Percentiles rank a stretch among this genome's conserved stretches.
These are phyloP conservation scores for Yamadazyma dendronema DNA, from an alignment of 1,139 yeast genomes.

Conservation along the genomic window DNA sequence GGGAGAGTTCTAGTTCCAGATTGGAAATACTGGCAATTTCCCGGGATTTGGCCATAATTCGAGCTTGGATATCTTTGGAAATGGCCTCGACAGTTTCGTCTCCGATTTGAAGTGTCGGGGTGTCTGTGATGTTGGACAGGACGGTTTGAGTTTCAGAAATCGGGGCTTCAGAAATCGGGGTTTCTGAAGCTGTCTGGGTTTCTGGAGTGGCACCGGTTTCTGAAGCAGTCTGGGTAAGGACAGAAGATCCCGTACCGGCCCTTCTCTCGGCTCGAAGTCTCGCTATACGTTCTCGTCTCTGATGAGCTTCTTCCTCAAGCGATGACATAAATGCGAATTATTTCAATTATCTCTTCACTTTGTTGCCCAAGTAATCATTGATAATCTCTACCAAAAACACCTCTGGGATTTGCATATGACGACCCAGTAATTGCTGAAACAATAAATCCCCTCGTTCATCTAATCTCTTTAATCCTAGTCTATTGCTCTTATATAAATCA, in stretches of 20 bases:
- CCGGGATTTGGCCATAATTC: constrained; percentile 19
- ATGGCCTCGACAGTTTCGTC: constrained; percentile 30
- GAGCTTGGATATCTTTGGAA: constrained; percentile 23
- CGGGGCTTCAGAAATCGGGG: background rate
- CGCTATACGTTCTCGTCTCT: constrained; percentile 16
- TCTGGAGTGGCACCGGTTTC: background rate
- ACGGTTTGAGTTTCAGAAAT: too few species aligned
- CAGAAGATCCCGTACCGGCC: too few species aligned
- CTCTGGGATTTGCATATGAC: constrained; percentile 64
- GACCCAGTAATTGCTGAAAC: constrained; percentile 54
- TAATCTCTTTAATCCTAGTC: constrained; percentile 57
- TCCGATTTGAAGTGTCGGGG: constrained; percentile 3
- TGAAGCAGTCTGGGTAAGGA: background rate
- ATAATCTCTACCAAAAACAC: constrained; percentile 42
- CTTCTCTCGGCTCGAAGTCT: constrained; percentile 13
- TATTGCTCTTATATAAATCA: constrained; percentile 47
- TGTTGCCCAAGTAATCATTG: constrained; percentile 33
- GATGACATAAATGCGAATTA: too few species aligned
- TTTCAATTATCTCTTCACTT: too few species aligned
- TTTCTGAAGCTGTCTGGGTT: background rate
- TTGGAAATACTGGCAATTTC: constrained; percentile 12
- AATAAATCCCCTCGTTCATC: constrained; percentile 42
- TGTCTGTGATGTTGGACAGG: background rate
- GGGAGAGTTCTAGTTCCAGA: too few species aligned
- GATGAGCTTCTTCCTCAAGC: constrained; percentile 12